These are phyloP conservation scores for Colletotrichum cordylinicola DNA, from an alignment of 2,329 filamentous ascomycete species.

Conservation along the genomic window DNA sequence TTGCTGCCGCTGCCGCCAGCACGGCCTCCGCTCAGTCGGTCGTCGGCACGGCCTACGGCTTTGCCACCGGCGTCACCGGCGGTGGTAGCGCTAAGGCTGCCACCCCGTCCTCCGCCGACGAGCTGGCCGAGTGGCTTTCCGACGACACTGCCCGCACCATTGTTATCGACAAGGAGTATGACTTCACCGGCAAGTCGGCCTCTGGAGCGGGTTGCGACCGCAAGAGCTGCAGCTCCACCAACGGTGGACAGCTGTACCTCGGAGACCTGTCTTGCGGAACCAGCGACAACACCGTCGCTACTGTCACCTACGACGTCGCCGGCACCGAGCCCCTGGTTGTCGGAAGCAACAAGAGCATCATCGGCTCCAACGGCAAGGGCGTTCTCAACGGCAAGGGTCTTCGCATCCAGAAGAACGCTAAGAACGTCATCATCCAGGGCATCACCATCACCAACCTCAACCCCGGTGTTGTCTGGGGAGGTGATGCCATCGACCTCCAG, in stretches of 20 bases:
- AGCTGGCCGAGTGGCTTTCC: conserved; percentile 42
- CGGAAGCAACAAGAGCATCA: conserved; percentile 34
- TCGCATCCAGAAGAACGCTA: conserved; percentile 44
- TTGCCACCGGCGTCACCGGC: conserved; percentile 50
- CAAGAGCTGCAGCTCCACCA: conserved; percentile 21
- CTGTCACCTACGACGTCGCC: conserved; percentile 33
- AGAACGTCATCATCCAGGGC: conserved; percentile 58
- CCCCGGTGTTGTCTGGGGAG: conserved; percentile 43
- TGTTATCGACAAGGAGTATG: conserved; percentile 29
- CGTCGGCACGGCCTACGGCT: conserved; percentile 34
- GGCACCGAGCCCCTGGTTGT: conserved; percentile 26
- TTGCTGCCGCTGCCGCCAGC: conserved; percentile 20
- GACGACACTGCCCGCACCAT: conserved; percentile 31
- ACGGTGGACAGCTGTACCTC: conserved; percentile 30
- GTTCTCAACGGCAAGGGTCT: conserved; percentile 45
- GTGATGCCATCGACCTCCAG: conserved; percentile 33
- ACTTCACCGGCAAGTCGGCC: conserved; percentile 29
- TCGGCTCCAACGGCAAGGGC: conserved; percentile 28
- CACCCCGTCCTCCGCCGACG: conserved; percentile 47
- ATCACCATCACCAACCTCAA: conserved; percentile 51
- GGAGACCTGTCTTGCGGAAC: conserved; percentile 9
- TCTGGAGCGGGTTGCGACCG: conserved; percentile 31
- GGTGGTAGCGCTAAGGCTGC: conserved; percentile 51
- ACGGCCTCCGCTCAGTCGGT: conserved; percentile 30
- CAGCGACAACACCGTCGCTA: conserved; percentile 25